Evolutionary conservation across 208 protist genomes (phyloP), one percentile per base, ranked within the genome.

Genomic region (Trypanosomatidae sp.): DNA sequence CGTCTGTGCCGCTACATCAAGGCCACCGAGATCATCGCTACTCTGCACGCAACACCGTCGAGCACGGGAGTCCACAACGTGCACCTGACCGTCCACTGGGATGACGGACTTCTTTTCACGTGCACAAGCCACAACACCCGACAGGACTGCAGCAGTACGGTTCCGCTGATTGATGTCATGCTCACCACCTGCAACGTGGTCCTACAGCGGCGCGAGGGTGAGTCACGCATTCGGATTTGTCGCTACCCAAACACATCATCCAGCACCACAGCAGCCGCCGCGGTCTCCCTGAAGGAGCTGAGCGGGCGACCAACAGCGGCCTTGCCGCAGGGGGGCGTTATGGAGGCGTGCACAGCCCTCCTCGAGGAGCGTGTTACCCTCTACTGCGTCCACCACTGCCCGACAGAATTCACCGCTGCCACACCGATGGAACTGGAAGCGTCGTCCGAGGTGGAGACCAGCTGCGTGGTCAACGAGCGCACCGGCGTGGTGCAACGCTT

Each of bases 1-100:
- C 87, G 91, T 56, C 77, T 78, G 44, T 96, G 91, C 69, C 80
- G 87, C 36, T 96, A 92, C 76, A 84, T 92, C 47, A 87, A 87
- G 46, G 52, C 81, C 4, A 86, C 47, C 73, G 91, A 96, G 53
- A 62, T 96, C 53, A 86, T 59, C 3, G 90, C 86, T n/a, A 80
- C 87, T 19, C 73, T 95, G 43, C 87, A 93, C 62, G 88, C 88
- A 58, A 39, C 53, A 3, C 30, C 58, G 49, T 28, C 62, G 39
- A 36, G 43, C 59, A 36, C 19, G 15, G 56, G 50, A 50, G 64
- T 30, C 46, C 2, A 3, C 59, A 33, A 46, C 43, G 76, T 71
- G 52, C 70, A 82, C 66, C 78, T 77, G 53, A 85, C 81, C 73
- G 76, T 89, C 9, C 73, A 83, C 15, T 96, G 90, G 77, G 89